Evolutionary conservation across 2,329 filamentous ascomycete species (phyloP), one percentile per base, ranked within the genome.

Genomic region (Phialemoniopsis sp.): DNA sequence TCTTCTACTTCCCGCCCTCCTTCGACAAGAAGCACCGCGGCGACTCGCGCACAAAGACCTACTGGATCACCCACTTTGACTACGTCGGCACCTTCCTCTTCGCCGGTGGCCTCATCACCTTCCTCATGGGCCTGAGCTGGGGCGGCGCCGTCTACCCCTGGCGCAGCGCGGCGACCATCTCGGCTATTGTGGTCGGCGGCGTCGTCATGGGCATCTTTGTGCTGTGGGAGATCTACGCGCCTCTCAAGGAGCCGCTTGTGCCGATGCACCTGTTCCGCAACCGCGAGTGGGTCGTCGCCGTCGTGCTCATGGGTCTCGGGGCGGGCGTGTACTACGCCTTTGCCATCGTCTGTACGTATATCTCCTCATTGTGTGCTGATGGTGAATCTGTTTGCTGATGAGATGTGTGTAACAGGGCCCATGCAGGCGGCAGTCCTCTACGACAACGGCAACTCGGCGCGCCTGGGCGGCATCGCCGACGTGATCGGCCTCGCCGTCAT

Each of bases 91-190:
- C 71, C 3, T 59, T 66, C 19, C 52, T 76, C 19, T 70, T 70
- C 44, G 66, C 70, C 33, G 52, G 51, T n/a, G 70, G 70, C 13
- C 53, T 73, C 45, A 59, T 71, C 17, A 36, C 72, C 1, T 70
- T 75, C 48, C 51, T 73, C 43, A 62, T 70, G 18, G 71, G 67
- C 5, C 52, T 74, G 42, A 68, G 69, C 47, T 74, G 70, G 70
- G 71, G 72, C 17, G 50, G 56, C 12, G 34, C 39, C n/a, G 39
- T 45, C 13, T 53, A 56, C 36, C 44, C 53, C 2, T 53, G 70
- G 70, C 37, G 67, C 64, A 53, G 63, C 59, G 58, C 65, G 58
- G 53, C 34, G 47, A 41, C 32, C 15, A 36, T 43, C 17, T 37
- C 36, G n/a, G 28, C 38, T 15, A 38, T 47, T 9, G 19, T 51